These are phyloP conservation scores for Anthoceros angustus DNA, from an alignment of 225 moss, liverwort and hornwort species.

Conservation along the genomic window DNA sequence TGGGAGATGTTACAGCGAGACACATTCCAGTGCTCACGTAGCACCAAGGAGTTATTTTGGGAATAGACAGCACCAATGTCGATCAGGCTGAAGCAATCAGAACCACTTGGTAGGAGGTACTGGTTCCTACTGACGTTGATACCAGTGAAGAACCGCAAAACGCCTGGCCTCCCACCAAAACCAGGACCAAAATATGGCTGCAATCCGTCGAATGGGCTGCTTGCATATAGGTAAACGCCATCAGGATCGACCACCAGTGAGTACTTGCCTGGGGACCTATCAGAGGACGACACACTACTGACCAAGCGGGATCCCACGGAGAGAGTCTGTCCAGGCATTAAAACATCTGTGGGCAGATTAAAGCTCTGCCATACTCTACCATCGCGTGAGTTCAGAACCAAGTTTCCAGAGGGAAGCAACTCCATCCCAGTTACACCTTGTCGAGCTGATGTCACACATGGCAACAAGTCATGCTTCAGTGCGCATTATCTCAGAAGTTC, in stretches of 20 bases:
- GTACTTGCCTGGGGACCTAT: conserved; percentile 1
- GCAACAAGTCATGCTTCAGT: background rate
- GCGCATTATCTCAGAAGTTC: too few species aligned
- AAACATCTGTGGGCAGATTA: conserved; percentile 16
- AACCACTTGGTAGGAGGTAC: conserved; percentile 5
- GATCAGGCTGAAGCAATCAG: conserved; percentile 1
- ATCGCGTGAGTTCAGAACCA: background rate
- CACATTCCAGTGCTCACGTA: background rate
- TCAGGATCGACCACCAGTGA: conserved; percentile 11
- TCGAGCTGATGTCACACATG: background rate
- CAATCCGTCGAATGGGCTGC: conserved; percentile 5
- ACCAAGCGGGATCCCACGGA: accelerated
- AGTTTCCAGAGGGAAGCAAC: background rate
- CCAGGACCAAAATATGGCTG: conserved; percentile 5
- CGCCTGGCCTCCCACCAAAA: background rate
- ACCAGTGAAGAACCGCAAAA: background rate
- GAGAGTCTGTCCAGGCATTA: conserved; percentile 13
- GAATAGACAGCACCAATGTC: background rate
- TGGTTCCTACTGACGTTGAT: background rate
- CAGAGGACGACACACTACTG: background rate
- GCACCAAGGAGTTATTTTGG: background rate
- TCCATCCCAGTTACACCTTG: conserved; percentile 2
- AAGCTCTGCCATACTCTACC: conserved; percentile 11
- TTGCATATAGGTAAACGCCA: conserved; percentile 12
- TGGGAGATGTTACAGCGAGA: background rate